Evolutionary conservation across 208 protist species (phyloP), one percentile per base, ranked within the genome.

Genomic region (Acanthamoeba rhysodes): DNA sequence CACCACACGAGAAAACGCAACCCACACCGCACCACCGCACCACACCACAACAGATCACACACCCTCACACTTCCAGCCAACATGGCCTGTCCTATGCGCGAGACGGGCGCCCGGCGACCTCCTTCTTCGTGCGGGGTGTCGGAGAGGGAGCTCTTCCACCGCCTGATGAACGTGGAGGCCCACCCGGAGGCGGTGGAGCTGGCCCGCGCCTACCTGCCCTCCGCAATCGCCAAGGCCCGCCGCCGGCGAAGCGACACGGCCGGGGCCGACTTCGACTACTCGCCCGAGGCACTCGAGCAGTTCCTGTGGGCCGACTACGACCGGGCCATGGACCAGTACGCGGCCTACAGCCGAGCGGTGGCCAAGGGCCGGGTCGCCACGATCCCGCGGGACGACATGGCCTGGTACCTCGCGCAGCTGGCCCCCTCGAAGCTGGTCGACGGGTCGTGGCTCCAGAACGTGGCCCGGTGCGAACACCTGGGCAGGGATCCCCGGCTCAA

Each of bases 381-480:
- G 37, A 82, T 82, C 37, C 22, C 88, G 57, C 48, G 76, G 29
- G 90, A 94, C 18, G 90, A 94, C 70, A 94, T 94, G 90, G n/a
- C 32, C 20, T 64, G 16, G 20, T 94, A 94, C 34, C 90, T 94
- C 59, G 3, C 18, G 16, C 90, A 94, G n/a, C 22, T 94, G 18
- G 76, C 90, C 32, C 24, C 59, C 32, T 27, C 90, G 22, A 94
- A 94, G 59, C 53, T 85, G 14, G 90, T 94, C 32, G 90, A 94
- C 62, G 90, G 90, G 20, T 48, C 90, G n/a, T 94, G 90, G 90
- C 29, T 94, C 64, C 90, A 94, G 62, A 80, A 53, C 74, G 74
- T 32, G 45, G 34, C 41, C 74, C n/a, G 53, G 74, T 53, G 45
- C 37, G 20, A 45, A 18, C 74, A 57, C 74, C 18, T 82, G 34